phyloP scores from a whole-genome alignment of 140 eudicot species.

The Artemisia princeps region DNA sequence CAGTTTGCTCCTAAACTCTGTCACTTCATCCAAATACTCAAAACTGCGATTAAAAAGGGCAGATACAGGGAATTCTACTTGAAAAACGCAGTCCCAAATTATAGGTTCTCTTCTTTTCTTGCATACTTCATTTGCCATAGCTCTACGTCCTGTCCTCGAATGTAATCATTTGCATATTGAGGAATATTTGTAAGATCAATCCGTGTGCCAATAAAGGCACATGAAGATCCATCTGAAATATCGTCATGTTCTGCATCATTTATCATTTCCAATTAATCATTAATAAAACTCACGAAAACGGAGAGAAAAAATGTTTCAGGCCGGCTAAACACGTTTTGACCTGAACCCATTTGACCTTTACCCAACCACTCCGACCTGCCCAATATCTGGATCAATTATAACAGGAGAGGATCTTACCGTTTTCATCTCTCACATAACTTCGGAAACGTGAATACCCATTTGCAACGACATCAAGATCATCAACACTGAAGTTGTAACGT shows the following conservation, averaged over 20 bases:
- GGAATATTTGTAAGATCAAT: conserved; percentile 62
- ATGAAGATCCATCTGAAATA: conserved; percentile 20
- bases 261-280: too few species aligned
- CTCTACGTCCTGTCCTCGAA: conserved; percentile 74
- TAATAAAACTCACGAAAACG: too few species aligned
- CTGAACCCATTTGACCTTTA: too few species aligned
- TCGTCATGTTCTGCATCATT: conserved; percentile 32
- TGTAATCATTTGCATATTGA: conserved; percentile 50
- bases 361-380: too few species aligned
- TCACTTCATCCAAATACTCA: too few species aligned
- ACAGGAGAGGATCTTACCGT: conserved; percentile 26
- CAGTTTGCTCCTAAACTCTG: too few species aligned
- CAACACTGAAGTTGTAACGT: conserved; percentile 76
- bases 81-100: not conserved
- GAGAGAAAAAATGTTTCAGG: too few species aligned
- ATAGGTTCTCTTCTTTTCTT: not conserved
- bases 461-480: conserved; percentile 71
- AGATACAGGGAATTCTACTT: too few species aligned
- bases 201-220: conserved; percentile 49
- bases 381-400: too few species aligned
- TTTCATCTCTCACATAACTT: conserved; percentile 42
- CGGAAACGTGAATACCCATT: conserved; percentile 82
- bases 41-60: too few species aligned
- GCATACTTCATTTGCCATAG: conserved; percentile 69
- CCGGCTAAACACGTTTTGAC: too few species aligned